Base-by-base conservation (phyloP, 1,139 yeast genomes). In the Yamadazyma kanchanaburiensis region DNA sequence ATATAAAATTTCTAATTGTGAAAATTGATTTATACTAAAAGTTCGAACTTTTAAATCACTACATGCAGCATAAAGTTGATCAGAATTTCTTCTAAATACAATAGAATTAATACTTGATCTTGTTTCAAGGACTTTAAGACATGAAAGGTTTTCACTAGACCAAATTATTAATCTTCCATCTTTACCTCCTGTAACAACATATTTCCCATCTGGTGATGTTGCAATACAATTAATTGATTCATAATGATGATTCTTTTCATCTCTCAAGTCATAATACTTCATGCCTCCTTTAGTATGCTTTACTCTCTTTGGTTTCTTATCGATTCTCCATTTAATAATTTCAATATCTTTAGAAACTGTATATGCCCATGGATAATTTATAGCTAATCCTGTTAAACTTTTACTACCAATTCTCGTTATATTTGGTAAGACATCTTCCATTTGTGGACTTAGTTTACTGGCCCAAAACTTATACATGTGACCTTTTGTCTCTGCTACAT, bases 31-130 rank as follows among this genome's bases (percentile, higher is more conserved):
- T 38, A 89, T 72, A 35, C 89, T 81, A 56, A 74, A 94, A 0
- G 95, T 85, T 52, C 96, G 75, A 38, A 91, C 84, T 48, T 91
- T 82, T 48, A 88, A 75, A 55, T 91, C 98, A 1, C 88, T 88
- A 59, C 96, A 88, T 2, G 96, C 86, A 19, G 91, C 97, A 52
- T 82, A 91, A 36, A 91, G 65, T 55, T 88, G 94, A 58, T 84
- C 94, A 4, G 91, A 70, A 35, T 76, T 77, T 46, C 89, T 72
- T 46, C 96, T 78, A 61, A 91, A 91, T 5, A 77, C 70, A 33
- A 89, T 58, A 18, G 91, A 74, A 42, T 83, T 68, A 9, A 89
- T 83, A 19, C 79, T 75, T 23, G 91, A 87, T 39, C 80, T 69
- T 1, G 91, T 82, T 37, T 83, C 89, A 40, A 89, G 65, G 5